These are phyloP conservation scores for Microcos paniculata DNA, from an alignment of 345 rosid genomes.

Conservation along the genomic window DNA sequence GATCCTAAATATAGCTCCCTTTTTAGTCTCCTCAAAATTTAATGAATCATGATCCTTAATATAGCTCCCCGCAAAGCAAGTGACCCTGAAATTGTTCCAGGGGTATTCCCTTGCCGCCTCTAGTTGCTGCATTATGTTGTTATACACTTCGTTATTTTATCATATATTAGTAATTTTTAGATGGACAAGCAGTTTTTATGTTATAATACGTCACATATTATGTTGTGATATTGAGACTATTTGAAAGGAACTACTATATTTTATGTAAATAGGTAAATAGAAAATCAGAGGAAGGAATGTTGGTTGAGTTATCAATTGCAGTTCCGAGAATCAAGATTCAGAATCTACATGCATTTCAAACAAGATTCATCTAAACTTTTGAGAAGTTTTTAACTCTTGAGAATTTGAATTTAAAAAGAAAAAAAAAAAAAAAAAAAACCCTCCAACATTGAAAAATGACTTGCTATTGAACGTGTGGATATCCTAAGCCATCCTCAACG, in stretches of 20 bases:
- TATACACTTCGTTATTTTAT: background rate
- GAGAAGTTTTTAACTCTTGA: no score
- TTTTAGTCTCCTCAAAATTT: slow-evolving; percentile 28
- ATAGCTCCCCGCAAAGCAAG: background rate
- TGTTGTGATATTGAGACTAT: no score
- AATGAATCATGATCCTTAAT: no score
- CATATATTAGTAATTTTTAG: background rate
- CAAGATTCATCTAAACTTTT: background rate
- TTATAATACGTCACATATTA: background rate
- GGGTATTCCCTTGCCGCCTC: background rate
- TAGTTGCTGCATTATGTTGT: background rate
- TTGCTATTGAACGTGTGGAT: background rate
- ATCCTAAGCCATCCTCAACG: background rate
- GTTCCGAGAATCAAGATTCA: background rate
- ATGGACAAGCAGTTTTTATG: background rate
- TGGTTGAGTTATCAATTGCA: no score
- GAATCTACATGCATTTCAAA: background rate
- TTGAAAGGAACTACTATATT: no score
- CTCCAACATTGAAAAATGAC: background rate
- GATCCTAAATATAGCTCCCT: no score
- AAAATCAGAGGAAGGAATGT: no score
- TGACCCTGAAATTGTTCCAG: background rate
- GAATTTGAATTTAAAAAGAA: background rate
- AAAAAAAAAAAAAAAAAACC: no score
- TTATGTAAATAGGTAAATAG: no score